Percentiles rank a stretch among this genome's conserved stretches.
phyloP scores from a whole-genome alignment of 257 asterid species.

The Paraleonurus japonicus region DNA sequence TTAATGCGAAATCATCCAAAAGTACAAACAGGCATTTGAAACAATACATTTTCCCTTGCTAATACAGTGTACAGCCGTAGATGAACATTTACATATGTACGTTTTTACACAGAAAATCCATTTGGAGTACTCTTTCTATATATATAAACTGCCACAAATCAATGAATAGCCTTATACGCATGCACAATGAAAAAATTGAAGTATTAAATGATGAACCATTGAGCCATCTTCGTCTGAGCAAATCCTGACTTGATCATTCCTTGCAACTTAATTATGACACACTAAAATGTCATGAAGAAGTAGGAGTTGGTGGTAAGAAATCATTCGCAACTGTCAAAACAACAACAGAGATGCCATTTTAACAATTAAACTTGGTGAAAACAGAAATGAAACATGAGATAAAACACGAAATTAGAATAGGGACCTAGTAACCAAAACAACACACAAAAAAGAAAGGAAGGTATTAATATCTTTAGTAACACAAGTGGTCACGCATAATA shows the following conservation, averaged over 20 bases:
- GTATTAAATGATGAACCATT: background rate
- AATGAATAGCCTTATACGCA: background rate
- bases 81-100: background rate
- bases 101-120: background rate
- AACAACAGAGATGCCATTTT: no score
- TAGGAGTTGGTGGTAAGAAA: constrained; percentile 30
- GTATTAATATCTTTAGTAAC: background rate
- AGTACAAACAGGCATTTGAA: background rate
- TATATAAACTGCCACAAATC: background rate
- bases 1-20: background rate
- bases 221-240: background rate
- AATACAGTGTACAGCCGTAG: background rate
- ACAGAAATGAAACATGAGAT: background rate
- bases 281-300: constrained; percentile 17
- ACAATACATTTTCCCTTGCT: background rate
- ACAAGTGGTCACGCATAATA: background rate
- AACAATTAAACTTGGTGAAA: no score
- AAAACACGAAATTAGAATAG: background rate
- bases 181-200: constrained; percentile 3
- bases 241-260: background rate
- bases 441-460: background rate
- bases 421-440: background rate
- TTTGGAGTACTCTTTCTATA: background rate
- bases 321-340: constrained; percentile 35
- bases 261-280: background rate